Evolutionary conservation across 2,329 filamentous ascomycete genomes (phyloP), one percentile per base, ranked within the genome.

Genomic region (Epichloe gansuensis): DNA sequence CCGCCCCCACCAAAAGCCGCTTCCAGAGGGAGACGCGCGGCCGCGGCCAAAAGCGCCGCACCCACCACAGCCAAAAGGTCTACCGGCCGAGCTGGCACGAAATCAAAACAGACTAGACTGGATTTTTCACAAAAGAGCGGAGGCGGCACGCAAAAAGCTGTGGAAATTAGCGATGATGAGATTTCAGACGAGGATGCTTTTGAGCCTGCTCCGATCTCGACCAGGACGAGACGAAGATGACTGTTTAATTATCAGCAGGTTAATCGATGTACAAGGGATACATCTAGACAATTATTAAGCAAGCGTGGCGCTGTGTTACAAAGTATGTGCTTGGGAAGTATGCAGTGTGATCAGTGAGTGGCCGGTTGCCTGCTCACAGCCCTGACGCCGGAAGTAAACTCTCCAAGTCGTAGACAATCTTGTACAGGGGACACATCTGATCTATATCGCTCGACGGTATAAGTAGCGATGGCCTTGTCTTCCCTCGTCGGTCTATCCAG

Each of bases 121-220:
- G 59, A 60, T 48, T 69, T 69, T 43, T 64, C 71, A 13, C 68
- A 68, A 49, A 60, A 75, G 57, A 63, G 65, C 55, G 64, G 68
- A 3, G 63, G 66, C 7, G 63, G 66, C 11, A 68, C 71, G 34
- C 72, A 76, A 13, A 69, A 73, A 39, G 70, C 72, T n/a, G 60
- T 78, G 15, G 78, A 82, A 60, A 76, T 83, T 51, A 84, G 80
- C 55, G 80, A 82, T 53, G 81, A 84, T 60, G 80, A 82, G 63
- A 81, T 84, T 44, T 79, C 75, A 0, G 78, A 81, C 52, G 78
- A 81, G 43, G 77, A 81, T 63, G 67, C 73, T 0, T 84, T 84
- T 63, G 78, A 82, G 63, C 70, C 76, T 5, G 70, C 74, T 48
- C 73, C 73, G 0, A 57, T 61, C 12, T 56, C 66, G 17, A 63